Conservation (phyloP, 306 rosid genomes). For the Betula pendula region DNA sequence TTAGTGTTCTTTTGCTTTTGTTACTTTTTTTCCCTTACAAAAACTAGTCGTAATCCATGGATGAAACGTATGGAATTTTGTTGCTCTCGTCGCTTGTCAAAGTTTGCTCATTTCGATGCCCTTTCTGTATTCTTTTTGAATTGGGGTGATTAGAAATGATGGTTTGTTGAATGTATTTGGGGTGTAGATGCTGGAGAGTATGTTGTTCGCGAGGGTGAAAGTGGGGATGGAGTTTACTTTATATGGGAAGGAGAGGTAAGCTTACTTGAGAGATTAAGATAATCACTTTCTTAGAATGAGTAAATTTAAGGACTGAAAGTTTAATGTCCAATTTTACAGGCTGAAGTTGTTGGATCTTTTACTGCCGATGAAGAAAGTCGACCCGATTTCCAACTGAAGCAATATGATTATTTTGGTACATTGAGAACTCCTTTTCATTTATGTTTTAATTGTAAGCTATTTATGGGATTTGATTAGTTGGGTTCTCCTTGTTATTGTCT, state of each 20-base stretch:
- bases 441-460: slow-evolving; percentile 6
- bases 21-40: background rate
- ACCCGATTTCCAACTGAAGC: slow-evolving; percentile 69
- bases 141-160: background rate
- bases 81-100: background rate
- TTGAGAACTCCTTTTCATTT: slow-evolving; percentile 38
- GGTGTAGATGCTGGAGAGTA: slow-evolving; percentile 59
- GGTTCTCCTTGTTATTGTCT: background rate
- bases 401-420: slow-evolving; percentile 86
- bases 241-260: slow-evolving; percentile 93
- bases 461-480: background rate
- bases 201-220: slow-evolving; percentile 80
- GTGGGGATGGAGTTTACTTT: slow-evolving; percentile 81
- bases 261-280: background rate
- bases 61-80: background rate
- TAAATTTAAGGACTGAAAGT: background rate
- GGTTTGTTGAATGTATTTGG: slow-evolving; percentile 12
- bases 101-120: background rate
- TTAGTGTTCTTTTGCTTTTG: background rate
- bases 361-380: slow-evolving; percentile 54
- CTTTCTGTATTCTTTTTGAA: background rate
- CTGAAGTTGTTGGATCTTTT: slow-evolving; percentile 64
- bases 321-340: slow-evolving; percentile 56
- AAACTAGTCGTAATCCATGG: background rate
- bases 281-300: background rate